phyloP scores from a whole-genome alignment of 495 filamentous ascomycete species.

The Ascobolus immersus region DNA sequence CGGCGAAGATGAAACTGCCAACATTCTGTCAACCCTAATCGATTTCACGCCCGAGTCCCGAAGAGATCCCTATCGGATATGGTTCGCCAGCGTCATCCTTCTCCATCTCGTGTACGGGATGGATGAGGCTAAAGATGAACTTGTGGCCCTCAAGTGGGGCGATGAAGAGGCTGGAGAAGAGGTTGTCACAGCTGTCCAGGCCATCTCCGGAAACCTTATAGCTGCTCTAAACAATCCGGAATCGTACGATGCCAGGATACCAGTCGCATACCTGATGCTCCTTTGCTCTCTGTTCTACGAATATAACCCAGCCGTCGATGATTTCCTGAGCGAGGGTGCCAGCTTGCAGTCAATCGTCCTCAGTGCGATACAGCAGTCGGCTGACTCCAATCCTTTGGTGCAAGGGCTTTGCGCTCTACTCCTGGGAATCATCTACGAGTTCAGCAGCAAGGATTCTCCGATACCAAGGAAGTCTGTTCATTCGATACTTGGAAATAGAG shows the following conservation, averaged over 20 bases:
- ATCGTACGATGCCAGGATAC: constrained; percentile 56
- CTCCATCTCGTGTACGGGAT: constrained; percentile 76
- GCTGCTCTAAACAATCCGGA: constrained; percentile 42
- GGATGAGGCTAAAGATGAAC: constrained; percentile 46
- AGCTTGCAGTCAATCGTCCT: constrained; percentile 63
- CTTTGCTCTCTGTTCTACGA: constrained; percentile 87
- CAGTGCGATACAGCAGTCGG: constrained; percentile 35
- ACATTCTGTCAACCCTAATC: constrained; percentile 63
- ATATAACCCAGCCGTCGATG: constrained; percentile 70
- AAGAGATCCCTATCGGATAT: constrained; percentile 66
- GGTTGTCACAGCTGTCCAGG: constrained; percentile 81
- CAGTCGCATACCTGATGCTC: constrained; percentile 73
- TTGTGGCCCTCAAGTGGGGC: constrained; percentile 66
- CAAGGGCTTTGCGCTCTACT: constrained; percentile 64
- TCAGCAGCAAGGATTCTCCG: constrained; percentile 89
- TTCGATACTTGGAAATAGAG: constrained; percentile 47
- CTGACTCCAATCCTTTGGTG: constrained; percentile 32
- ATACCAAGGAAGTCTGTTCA: constrained; percentile 62
- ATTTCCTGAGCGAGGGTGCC: constrained; percentile 86
- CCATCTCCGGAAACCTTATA: constrained; percentile 57
- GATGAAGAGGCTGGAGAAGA: constrained; percentile 80
- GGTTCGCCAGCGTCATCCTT: constrained; percentile 76
- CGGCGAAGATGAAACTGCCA: constrained; percentile 64
- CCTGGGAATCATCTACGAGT: constrained; percentile 80
- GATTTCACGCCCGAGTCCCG: constrained; percentile 23